Evolutionary conservation across 805 yeast species (phyloP), one percentile per base, ranked within the genome.

Genomic region (Kodamaea kakaduensis): DNA sequence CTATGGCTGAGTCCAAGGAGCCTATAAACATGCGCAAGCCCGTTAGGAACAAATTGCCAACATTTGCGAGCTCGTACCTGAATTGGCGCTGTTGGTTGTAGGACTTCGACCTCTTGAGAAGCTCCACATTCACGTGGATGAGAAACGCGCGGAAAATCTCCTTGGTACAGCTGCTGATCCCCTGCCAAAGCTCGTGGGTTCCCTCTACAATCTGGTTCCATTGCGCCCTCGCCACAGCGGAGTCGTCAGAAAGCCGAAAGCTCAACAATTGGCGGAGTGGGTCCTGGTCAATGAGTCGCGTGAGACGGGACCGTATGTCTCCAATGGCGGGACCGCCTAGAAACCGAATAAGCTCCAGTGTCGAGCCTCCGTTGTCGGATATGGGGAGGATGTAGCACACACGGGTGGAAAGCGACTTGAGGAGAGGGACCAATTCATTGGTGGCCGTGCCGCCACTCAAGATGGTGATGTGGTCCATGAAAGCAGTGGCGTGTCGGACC

Each of bases 291-390:
- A 86, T 81, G 39, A 89, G 59, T 36, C 89, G 61, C 0, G 87
- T 84, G 18, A 88, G 69, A 37, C 97, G 59, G 0, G 95, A 85
- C 32, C 97, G 64, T 2, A 89, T 70, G 53, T 89, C 97, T 2
- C 97, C 97, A 36, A 89, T 86, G 0, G 97, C 96, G 3, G 96
- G 95, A 0, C 97, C 97, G 2, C 96, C 96, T 12, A 89, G 67
- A 1, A 87, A 85, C 9, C 96, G 61, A 5, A 88, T 69, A 16
- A 89, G 73, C 58, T 89, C 97, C 17, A 94, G 81, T 0, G 96
- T 86, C 2, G 96, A 88, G 0, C 97, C 97, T 12, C 97, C 97
- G 52, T 89, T 89, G 56, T 89, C 97, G 31, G 85, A 78, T 10
- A 89, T 76, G 0, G 97, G 97, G 22, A 89, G 59, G 4, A 88